Evolutionary conservation across 1,284 basidiomycete genomes (phyloP).

Genomic region (Sparassis latifolia): DNA sequence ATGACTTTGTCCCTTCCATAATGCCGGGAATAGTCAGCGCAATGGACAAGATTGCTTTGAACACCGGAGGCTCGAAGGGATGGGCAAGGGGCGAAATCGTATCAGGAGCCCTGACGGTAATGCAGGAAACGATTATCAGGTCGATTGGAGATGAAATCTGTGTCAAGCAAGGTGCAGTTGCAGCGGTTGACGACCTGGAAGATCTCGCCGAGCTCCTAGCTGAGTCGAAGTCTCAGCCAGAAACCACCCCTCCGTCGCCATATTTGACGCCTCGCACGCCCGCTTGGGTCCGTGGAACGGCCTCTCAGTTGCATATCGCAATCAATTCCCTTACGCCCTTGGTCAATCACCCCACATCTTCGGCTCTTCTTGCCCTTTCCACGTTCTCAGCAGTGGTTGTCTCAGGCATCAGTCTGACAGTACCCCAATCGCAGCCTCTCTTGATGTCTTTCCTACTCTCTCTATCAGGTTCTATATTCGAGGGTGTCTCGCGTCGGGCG

Average conservation of each 20-base stretch:
- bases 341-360: conserved; percentile 57
- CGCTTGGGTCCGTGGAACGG: conserved; percentile 56
- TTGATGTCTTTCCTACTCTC: conserved; percentile 67
- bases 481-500: conserved; percentile 48
- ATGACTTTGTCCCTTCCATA: conserved; percentile 61
- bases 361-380: conserved; percentile 52
- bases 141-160: conserved; percentile 64
- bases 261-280: conserved; percentile 45
- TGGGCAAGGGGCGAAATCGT: conserved; percentile 64
- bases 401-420: conserved; percentile 44
- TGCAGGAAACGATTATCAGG: conserved; percentile 49
- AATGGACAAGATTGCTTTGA: conserved; percentile 64
- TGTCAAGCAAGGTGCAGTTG: conserved; percentile 52
- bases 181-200: conserved; percentile 50
- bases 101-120: conserved; percentile 47
- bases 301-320: conserved; percentile 65
- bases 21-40: conserved; percentile 78
- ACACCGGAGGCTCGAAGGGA: conserved; percentile 39
- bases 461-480: conserved; percentile 48
- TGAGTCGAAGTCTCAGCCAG: conserved; percentile 7
- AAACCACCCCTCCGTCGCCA: conserved; percentile 15
- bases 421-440: conserved; percentile 59
- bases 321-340: conserved; percentile 55
- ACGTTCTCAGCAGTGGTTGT: conserved; percentile 52
- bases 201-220: conserved; percentile 40